These are phyloP conservation scores for Stereum hirsutum DNA, from an alignment of 1,284 basidiomycete species.

Conservation along the genomic window DNA sequence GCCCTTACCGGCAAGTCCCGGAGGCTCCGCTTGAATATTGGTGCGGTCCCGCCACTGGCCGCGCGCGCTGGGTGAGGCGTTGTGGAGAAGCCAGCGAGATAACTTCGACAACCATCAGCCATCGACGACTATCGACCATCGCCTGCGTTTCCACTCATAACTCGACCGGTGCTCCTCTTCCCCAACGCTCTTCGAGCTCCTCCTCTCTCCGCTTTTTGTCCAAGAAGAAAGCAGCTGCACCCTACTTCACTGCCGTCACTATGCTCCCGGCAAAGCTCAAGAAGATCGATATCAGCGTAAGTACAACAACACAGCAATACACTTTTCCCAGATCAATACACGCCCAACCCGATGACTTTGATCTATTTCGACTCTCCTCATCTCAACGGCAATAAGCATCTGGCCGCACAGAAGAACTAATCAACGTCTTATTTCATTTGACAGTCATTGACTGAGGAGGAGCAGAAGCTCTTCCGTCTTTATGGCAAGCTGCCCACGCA, in stretches of 20 bases:
- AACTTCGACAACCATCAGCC: no score
- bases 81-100: no score
- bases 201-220: slow-evolving; percentile 21
- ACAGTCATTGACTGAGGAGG: slow-evolving; percentile 82
- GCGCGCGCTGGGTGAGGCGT: no score
- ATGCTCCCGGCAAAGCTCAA: slow-evolving; percentile 83
- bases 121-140: no score
- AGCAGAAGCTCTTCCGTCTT: slow-evolving; percentile 89
- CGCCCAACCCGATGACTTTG: not conserved
- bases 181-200: not conserved
- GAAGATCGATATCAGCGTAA: slow-evolving; percentile 86
- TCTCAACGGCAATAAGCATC: not conserved
- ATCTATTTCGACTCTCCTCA: not conserved
- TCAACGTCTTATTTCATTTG: slow-evolving; percentile 10
- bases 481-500: slow-evolving; percentile 92
- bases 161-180: not conserved
- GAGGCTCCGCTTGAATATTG: no score
- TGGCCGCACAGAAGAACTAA: not conserved
- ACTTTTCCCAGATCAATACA: not conserved
- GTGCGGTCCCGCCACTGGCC: no score
- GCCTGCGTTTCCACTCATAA: not conserved
- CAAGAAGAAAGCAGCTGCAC: slow-evolving; percentile 10
- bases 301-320: no score
- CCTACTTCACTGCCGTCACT: slow-evolving; percentile 17
- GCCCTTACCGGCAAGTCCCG: no score